Conservation (phyloP, 257 asterid genomes). For the Jacaranda mimosifolia region DNA sequence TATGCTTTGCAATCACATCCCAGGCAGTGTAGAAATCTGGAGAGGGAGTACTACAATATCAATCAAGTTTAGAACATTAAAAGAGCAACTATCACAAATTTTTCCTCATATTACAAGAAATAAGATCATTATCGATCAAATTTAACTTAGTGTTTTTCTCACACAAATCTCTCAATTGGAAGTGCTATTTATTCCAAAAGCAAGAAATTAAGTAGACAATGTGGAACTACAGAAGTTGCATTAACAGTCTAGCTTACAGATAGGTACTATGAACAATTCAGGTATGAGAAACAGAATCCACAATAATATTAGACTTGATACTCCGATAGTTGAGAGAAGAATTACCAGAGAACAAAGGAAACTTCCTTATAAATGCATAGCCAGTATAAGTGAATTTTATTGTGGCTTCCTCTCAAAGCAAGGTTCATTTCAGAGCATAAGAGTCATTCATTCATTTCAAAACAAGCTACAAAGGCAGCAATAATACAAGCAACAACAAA, state of each 20-base stretch:
- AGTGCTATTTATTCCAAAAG: conserved; percentile 9
- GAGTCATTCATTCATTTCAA: background rate
- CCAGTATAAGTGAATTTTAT: conserved; percentile 1
- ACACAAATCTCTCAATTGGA: conserved; percentile 15
- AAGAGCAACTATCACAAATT: conserved; percentile 4
- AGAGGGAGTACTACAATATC: conserved; percentile 37
- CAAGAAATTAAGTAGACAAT: background rate
- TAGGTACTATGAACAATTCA: background rate
- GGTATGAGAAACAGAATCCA: background rate
- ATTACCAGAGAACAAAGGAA: background rate
- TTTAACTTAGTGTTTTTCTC: background rate
- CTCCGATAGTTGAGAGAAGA: background rate
- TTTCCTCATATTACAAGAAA: background rate
- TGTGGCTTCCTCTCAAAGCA: background rate
- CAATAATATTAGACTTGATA: background rate
- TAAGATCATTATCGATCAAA: background rate
- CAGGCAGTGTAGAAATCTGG: conserved; percentile 98
- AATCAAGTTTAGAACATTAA: conserved; percentile 27
- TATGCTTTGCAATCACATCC: conserved; percentile 83
- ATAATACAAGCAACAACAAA: background rate
- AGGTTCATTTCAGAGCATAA: conserved; percentile 1
- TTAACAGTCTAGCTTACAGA: background rate
- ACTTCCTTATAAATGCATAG: conserved; percentile 9
- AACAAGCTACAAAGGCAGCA: background rate
- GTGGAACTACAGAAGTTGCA: background rate